Base-by-base conservation (phyloP, 495 filamentous ascomycete genomes). In the Aspergillus olivimuriae region DNA sequence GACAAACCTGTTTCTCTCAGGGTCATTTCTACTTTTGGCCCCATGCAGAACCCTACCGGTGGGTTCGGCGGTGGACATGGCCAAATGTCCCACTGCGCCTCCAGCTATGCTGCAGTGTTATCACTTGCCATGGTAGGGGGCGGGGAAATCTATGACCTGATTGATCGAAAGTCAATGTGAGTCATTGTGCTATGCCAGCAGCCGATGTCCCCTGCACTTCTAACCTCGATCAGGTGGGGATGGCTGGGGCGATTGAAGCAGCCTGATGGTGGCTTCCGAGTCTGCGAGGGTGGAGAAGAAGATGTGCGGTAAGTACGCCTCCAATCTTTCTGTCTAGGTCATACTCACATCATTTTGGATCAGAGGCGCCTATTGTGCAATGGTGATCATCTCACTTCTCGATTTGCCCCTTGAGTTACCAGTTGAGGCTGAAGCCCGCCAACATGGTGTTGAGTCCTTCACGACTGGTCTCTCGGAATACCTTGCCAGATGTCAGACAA, bases 51-150 rank as follows among this genome's bases (percentile, higher is more conserved):
- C 60, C 56, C 70, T 21, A 74, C 69, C 12, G 92, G 92, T 6
- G 92, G 92, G 5, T 95, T 96, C 63, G 94, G 92, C 19, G 92
- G 92, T 36, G 90, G 92, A n/a, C 82, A 86, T 62, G 86, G 89
- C 32, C 94, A 97, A 58, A 70, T 75, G 46, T 88, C 87, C 10
- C 92, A 98, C 63, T 67, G 87, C 48, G 91, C 91, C 17, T 76
- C 86, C n/a, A 84, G 82, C 1, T 98, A 97, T 70, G 86, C 89
- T 14, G 77, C 83, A 21, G 68, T 95, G 7, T 70, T 97, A 15
- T 75, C 83, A 7, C 70, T 97, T 21, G 79, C 81, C 2, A 78
- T 87, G 47, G 84, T 91, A 30, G 86, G 85, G 8, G 86, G 82
- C 16, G 62, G 81, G 43, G 82, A 84, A 30, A 78, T 82, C 16